Percentiles rank a stretch among this genome's conserved stretches.
phyloP scores from a whole-genome alignment of 331 rosid genomes.

The Acacia concinna region DNA sequence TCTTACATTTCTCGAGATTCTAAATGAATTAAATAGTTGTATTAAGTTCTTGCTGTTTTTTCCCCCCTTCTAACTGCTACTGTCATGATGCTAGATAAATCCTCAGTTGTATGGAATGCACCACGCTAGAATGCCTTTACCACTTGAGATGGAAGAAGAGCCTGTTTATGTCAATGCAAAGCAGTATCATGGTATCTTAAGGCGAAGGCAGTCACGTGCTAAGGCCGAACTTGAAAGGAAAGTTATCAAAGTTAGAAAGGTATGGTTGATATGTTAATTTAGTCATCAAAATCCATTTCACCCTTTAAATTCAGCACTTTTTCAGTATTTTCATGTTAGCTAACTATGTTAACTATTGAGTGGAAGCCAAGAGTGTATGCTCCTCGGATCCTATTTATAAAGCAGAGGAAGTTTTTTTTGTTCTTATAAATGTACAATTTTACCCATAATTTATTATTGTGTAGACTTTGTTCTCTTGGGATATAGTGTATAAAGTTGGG shows the following conservation, averaged over 20 bases:
- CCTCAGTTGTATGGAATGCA: constrained; percentile 63
- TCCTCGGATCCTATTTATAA: too few species aligned
- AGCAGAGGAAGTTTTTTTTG: too few species aligned
- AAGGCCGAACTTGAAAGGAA: constrained; percentile 84
- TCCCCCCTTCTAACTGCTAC: constrained; percentile 15
- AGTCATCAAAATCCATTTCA: background rate
- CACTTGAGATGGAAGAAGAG: constrained; percentile 85
- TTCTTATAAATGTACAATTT: too few species aligned
- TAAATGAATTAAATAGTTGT: constrained; percentile 11
- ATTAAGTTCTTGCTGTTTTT: background rate
- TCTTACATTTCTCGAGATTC: constrained; percentile 10
- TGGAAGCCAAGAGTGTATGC: background rate
- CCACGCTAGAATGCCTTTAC: constrained; percentile 85
- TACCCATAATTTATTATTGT: too few species aligned
- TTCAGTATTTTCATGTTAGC: background rate
- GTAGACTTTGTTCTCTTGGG: too few species aligned
- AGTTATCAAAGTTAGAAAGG: constrained; percentile 72
- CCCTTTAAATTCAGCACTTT: background rate
- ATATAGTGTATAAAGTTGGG: too few species aligned
- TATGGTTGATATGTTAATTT: constrained; percentile 33
- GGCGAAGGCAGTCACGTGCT: constrained; percentile 91
- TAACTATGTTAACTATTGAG: too few species aligned
- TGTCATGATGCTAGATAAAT: constrained; percentile 53
- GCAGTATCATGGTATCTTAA: constrained; percentile 89
- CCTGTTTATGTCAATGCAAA: constrained; percentile 94